Base-by-base conservation (phyloP, 163 green algal species). In the Trebouxiophyceae sp. region DNA sequence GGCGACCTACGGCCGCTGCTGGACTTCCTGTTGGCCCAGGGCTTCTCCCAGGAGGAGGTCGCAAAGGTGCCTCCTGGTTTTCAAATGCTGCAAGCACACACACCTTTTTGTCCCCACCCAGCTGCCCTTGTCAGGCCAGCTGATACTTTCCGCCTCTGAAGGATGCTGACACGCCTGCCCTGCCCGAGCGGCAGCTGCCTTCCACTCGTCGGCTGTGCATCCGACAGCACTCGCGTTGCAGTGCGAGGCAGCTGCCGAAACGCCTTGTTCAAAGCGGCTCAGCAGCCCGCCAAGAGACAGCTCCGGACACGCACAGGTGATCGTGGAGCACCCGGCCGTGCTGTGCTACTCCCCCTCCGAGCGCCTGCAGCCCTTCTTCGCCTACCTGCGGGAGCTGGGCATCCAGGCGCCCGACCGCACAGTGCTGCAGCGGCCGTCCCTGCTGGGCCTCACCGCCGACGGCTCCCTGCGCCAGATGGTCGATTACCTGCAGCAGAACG, bases 391-490 rank as follows among this genome's bases (percentile, higher is more conserved):
- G 0, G 59, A 63, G 4, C 70, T 93, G 16, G 84, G 80, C 8
- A 76, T 94, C 16, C 22, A 63, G 0, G 34, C 85, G n/a, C 70
- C 86, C 27, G 73, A 32, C 19, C 33, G 65, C 28, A 71, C 64
- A 2, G 69, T 93, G 8, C 26, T 77, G 6, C 45, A 72, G 47
- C 69, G 88, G 61, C 88, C 88, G 0, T 84, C 73, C 20, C 32
- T 95, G 23, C 68, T 95, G 33, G 88, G 88, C 3, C 66, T 95
- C 39, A 68, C 89, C 5, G 77, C 86, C 33, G 74, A 84, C 31
- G 62, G 65, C 0, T 86, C 80, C 65, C 63, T 93, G 61, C 58
- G 69, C 1, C 83, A 81, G 44, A 89, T 94, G 39, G 76, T 92
- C 8, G 80, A 76, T 3, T 94, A 87, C 67, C 69, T 95, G 45